Conservation (phyloP, 1,139 yeast genomes). For the Wickerhamomyces sp. region DNA sequence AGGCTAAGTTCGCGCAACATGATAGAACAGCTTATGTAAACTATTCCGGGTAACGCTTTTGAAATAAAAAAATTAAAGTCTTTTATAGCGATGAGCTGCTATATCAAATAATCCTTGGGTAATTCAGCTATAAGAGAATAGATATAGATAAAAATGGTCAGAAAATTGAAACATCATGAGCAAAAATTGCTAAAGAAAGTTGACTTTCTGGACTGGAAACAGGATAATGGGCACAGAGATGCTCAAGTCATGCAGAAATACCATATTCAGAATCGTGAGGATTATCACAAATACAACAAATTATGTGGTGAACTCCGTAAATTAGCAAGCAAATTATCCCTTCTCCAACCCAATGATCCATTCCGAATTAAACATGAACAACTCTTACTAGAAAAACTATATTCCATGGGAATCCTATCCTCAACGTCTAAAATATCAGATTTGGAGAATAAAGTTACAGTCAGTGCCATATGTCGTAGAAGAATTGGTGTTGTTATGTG, state of each 20-base stretch:
- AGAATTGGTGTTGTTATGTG: slow-evolving; percentile 95
- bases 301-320: slow-evolving; percentile 89
- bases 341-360: slow-evolving; percentile 82
- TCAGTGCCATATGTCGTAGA: slow-evolving; percentile 86
- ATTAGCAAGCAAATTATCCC: slow-evolving; percentile 77
- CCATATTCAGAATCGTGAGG: slow-evolving; percentile 91
- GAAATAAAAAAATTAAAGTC: no score
- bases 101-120: neutral
- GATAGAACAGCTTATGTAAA: neutral
- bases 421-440: slow-evolving; percentile 89
- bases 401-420: slow-evolving; percentile 80
- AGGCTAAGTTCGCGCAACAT: neutral
- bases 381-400: slow-evolving; percentile 76
- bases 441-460: slow-evolving; percentile 85
- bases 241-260: slow-evolving; percentile 93
- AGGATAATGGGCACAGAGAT: slow-evolving; percentile 91
- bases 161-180: slow-evolving; percentile 92
- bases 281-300: slow-evolving; percentile 87
- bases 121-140: neutral
- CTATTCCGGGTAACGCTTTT: neutral
- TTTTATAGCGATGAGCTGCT: neutral
- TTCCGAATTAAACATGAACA: slow-evolving; percentile 85
- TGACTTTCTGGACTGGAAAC: slow-evolving; percentile 96
- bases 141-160: slow-evolving; percentile 55
- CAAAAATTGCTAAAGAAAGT: slow-evolving; percentile 91